These are phyloP conservation scores for Carnegiea gigantea DNA, from an alignment of 179 eudicot species.

Conservation along the genomic window DNA sequence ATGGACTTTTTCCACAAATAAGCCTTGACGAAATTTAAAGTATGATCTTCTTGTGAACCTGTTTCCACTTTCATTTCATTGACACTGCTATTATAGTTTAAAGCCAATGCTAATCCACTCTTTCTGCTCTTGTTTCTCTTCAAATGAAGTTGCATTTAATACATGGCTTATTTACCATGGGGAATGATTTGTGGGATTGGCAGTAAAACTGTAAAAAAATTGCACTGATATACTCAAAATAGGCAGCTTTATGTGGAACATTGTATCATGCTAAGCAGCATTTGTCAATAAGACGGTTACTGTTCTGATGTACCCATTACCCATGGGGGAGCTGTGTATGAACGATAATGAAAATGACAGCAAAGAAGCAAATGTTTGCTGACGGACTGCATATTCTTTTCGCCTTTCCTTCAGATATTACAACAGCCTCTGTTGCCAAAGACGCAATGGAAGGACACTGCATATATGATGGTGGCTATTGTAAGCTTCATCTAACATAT, in stretches of 20 bases:
- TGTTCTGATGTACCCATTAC: not conserved
- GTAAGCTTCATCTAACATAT: slow-evolving; percentile 92
- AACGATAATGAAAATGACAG: not conserved
- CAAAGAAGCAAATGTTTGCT: not conserved
- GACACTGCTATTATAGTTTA: not conserved
- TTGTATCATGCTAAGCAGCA: not conserved
- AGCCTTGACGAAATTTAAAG: not conserved
- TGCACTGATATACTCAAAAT: not conserved
- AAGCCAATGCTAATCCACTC: no score
- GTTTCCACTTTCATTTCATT: not conserved
- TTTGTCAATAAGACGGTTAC: not conserved
- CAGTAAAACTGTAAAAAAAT: not conserved
- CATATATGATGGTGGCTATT: slow-evolving; percentile 92
- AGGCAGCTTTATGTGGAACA: not conserved
- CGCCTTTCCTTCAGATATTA: slow-evolving; percentile 43
- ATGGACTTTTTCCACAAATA: not conserved
- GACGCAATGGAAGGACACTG: slow-evolving; percentile 76
- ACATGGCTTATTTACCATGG: not conserved
- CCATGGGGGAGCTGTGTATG: not conserved
- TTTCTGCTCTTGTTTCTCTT: not conserved
- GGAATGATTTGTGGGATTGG: not conserved
- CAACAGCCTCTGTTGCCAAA: slow-evolving; percentile 66
- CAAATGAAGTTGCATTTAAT: not conserved
- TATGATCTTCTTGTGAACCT: not conserved
- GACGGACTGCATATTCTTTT: not conserved